phyloP scores from a whole-genome alignment of 305 asterid genomes.

The Fraxinus latifolia region DNA sequence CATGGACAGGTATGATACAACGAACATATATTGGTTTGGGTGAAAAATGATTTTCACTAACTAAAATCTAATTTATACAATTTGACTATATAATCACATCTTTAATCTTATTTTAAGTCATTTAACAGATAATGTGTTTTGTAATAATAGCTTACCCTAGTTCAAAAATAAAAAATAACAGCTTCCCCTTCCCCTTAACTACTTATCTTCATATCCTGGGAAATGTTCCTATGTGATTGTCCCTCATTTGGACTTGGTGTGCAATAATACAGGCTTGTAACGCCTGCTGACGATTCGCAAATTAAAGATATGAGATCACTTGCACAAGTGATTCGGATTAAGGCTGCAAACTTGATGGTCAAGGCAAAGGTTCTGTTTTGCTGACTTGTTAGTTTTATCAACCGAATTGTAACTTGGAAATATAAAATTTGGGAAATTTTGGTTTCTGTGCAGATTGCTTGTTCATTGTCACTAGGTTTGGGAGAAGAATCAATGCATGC shows the following conservation, averaged over 20 bases:
- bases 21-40: slow-evolving; percentile 6
- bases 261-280: slow-evolving; percentile 39
- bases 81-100: background rate
- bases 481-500: slow-evolving; percentile 81
- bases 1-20: slow-evolving; percentile 56
- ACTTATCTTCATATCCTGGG: background rate
- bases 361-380: slow-evolving; percentile 63
- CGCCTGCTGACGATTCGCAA: slow-evolving; percentile 59
- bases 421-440: slow-evolving; percentile 12
- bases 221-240: slow-evolving; percentile 3
- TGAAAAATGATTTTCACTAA: background rate
- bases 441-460: slow-evolving; percentile 60
- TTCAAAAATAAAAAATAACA: background rate
- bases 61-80: background rate
- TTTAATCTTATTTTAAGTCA: background rate
- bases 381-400: slow-evolving; percentile 16
- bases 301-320: slow-evolving; percentile 61
- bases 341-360: slow-evolving; percentile 48
- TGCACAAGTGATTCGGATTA: slow-evolving; percentile 43
- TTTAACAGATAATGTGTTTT: background rate
- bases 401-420: slow-evolving; percentile 3
- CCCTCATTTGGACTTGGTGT: slow-evolving; percentile 18
- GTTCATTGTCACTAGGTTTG: slow-evolving; percentile 64
- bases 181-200: background rate
- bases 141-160: slow-evolving; percentile 3